A percentile compares a stretch with the other conserved stretches of the same genome.
phyloP scores from a whole-genome alignment of 345 rosid genomes.

The Eucalyptus viminalis region DNA sequence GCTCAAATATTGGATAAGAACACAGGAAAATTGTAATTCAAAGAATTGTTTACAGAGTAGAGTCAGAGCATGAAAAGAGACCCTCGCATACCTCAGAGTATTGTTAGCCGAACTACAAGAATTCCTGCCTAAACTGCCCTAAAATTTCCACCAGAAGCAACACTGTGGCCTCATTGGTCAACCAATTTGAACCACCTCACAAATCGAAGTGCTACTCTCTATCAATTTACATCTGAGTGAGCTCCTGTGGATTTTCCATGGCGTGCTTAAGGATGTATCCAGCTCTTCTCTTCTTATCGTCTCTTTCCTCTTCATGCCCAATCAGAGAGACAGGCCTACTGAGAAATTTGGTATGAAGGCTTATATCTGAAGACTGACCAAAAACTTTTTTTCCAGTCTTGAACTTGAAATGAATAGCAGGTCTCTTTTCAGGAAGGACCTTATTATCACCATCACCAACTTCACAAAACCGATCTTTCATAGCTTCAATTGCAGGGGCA shows the following conservation, averaged over 20 bases:
- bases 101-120: neutral
- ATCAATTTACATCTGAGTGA: conserved; percentile 56
- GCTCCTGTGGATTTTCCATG: conserved; percentile 81
- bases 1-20: neutral
- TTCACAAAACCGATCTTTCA: conserved; percentile 31
- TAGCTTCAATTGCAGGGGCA: conserved; percentile 77
- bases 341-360: conserved; percentile 39
- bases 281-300: conserved; percentile 93
- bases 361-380: conserved; percentile 49
- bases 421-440: conserved; percentile 40
- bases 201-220: neutral
- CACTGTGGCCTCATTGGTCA: neutral
- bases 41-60: conserved; percentile 1
- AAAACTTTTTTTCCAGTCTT: conserved; percentile 56
- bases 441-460: conserved; percentile 26
- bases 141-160: neutral
- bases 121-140: neutral
- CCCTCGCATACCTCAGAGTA: neutral
- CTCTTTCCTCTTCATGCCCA: conserved; percentile 78
- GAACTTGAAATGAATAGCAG: conserved; percentile 40
- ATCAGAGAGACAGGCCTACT: conserved; percentile 19
- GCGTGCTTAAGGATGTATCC: conserved; percentile 80
- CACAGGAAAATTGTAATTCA: neutral
- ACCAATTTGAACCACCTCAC: neutral
- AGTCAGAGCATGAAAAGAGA: neutral